Conservation (phyloP, 441 rosid species). For the Metrosideros polymorpha region DNA sequence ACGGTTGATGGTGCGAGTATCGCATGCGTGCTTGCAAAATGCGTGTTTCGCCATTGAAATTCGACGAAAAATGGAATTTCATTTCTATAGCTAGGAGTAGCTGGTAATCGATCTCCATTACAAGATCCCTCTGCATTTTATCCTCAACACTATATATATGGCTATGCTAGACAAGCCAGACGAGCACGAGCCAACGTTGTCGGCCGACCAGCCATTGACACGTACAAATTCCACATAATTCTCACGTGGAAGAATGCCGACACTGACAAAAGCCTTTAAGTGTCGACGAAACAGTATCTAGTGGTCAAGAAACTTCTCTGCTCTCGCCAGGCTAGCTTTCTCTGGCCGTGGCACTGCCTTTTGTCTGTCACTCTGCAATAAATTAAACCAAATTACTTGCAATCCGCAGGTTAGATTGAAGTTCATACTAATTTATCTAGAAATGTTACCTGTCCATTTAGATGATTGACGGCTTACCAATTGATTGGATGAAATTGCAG, state of each 20-base stretch:
- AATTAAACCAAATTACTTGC: background rate
- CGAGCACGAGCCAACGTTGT: background rate
- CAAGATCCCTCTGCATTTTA: background rate
- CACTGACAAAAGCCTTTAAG: background rate
- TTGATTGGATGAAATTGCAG: conserved; percentile 15
- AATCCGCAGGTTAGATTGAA: background rate
- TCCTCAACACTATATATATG: background rate
- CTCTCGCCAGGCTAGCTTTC: background rate
- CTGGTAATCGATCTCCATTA: background rate
- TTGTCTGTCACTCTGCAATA: background rate
- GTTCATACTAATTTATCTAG: background rate
- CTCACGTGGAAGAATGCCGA: background rate
- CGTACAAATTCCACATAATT: background rate
- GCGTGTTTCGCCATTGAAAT: background rate
- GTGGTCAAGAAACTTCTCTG: background rate
- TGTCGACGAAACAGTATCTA: background rate
- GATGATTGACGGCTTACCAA: background rate
- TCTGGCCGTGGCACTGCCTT: background rate
- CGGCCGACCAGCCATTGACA: background rate
- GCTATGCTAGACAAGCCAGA: background rate
- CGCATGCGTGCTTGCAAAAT: background rate
- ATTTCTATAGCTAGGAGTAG: background rate
- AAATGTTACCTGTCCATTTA: background rate
- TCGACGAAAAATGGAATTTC: background rate
- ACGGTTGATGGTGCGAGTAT: background rate